Evolutionary conservation across 441 rosid species (phyloP).

Genomic region (Pelargonium myrrhifolium): DNA sequence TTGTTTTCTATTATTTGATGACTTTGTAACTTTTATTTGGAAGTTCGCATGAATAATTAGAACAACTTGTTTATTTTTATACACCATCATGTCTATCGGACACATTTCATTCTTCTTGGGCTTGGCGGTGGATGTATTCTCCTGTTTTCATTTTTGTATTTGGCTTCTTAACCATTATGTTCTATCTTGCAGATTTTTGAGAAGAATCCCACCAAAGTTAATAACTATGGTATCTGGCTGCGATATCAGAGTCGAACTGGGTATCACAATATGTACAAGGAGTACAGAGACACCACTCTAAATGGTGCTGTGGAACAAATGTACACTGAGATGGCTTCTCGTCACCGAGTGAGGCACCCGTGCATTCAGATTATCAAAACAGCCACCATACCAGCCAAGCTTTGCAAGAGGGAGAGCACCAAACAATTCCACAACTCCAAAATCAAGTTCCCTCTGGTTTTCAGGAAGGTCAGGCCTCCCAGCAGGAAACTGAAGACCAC

Average conservation of each 20-base stretch:
- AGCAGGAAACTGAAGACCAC: constrained; percentile 39
- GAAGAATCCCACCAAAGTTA: constrained; percentile 38
- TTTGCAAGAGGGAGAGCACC: constrained; percentile 42
- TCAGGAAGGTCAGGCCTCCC: constrained; percentile 43
- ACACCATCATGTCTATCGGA: too few species aligned
- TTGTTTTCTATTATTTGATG: too few species aligned
- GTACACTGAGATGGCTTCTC: constrained; percentile 48
- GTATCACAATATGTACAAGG: constrained; percentile 48
- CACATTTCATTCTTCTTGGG: too few species aligned
- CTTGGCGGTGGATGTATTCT: background rate
- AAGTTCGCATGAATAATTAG: too few species aligned
- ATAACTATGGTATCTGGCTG: constrained; percentile 42
- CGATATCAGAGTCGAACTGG: constrained; percentile 43
- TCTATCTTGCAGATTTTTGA: constrained; percentile 28
- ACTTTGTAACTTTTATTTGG: too few species aligned
- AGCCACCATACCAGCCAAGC: constrained; percentile 34
- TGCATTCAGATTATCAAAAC: constrained; percentile 45
- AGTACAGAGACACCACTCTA: constrained; percentile 36
- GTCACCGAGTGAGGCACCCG: constrained; percentile 42
- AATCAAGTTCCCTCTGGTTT: constrained; percentile 38
- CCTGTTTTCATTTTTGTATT: background rate
- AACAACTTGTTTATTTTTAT: too few species aligned
- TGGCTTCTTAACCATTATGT: background rate
- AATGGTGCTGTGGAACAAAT: constrained; percentile 42
- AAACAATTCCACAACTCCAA: constrained; percentile 41